Conservation (phyloP, 148 eudicot genomes). For the Heliosperma pusillum region DNA sequence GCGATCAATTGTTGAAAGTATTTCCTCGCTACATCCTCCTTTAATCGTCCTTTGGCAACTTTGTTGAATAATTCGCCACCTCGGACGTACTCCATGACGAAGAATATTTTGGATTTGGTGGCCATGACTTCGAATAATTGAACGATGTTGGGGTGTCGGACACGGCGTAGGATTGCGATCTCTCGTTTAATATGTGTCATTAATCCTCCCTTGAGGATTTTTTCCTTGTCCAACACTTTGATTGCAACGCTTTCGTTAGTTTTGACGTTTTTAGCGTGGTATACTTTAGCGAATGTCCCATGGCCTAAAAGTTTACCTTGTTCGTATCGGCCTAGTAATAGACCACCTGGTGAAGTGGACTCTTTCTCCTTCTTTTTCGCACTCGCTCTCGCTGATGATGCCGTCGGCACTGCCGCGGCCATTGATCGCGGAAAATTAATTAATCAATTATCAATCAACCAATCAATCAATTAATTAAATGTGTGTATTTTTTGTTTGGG, state of each 20-base stretch:
- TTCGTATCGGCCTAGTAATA: conserved; percentile 51
- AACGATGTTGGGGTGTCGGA: conserved; percentile 61
- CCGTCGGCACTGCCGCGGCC: conserved; percentile 14
- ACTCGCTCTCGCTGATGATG: background rate
- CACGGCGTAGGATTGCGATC: conserved; percentile 49
- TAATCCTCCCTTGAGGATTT: conserved; percentile 51
- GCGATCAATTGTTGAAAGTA: conserved; percentile 58
- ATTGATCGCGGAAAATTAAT: background rate
- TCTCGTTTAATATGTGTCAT: conserved; percentile 60
- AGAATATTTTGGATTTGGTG: conserved; percentile 51
- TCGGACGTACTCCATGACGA: conserved; percentile 59
- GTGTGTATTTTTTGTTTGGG: background rate
- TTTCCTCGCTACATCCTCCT: conserved; percentile 52
- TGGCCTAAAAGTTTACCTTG: conserved; percentile 50
- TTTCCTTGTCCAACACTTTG: conserved; percentile 57
- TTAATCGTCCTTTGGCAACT: conserved; percentile 50
- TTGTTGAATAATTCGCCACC: conserved; percentile 63
- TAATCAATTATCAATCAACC: too few relatives aligned
- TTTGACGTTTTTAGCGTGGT: conserved; percentile 41
- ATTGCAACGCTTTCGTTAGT: conserved; percentile 45
- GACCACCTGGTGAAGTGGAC: background rate
- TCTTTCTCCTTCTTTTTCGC: conserved; percentile 17
- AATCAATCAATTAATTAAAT: background rate
- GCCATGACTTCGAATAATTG: conserved; percentile 66
- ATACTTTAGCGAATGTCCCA: conserved; percentile 60